Base-by-base conservation (phyloP, 176 grass and related monocot species). In the Miscanthus lutarioriparius region DNA sequence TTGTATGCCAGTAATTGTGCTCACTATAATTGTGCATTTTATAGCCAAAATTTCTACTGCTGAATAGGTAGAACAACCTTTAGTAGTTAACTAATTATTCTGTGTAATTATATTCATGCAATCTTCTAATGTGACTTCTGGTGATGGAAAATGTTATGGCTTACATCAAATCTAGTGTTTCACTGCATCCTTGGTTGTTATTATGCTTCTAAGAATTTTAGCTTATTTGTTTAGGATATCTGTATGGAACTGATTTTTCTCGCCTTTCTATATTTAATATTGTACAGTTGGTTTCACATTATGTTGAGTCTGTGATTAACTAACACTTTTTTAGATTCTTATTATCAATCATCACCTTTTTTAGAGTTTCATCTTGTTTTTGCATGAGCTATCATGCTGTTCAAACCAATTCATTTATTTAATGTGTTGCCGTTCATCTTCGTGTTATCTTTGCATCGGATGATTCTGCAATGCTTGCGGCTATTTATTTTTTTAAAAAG, bases 401-500 rank as follows among this genome's bases (percentile, higher is more conserved):
- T 27, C 11, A 26, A 22, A 70, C 22, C 28, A 85, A 8, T 85
- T 62, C 48, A 7, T 70, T 77, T 20, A 23, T 2, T 78, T 38
- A 23, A 59, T 45, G 4, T 17, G 11, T 79, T 64, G 26, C 2
- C 4, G 5, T 65, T 45, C 41, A 45, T 35, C 19, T 45, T 30
- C 17, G 6, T 5, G 12, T 74, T 20, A 64, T 43, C 19, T 33
- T 74, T 59, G 26, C 4, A 25, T 72, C 49, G 8, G 2, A 9
- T 70, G 19, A 19, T 45, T 89, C 27, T 76, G 17, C 23, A 87
- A 62, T 70, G 8, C 22, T 69, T 80, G 33, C 4, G 33, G 69
- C 20, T 28, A 20, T 35, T 85, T 64, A 85, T 10, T 13, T 83
- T 62, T 74, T n/a, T n/a, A n/a, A n/a, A 72, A 62, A 99, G 97